Evolutionary conservation across 1,284 basidiomycete species (phyloP).

Genomic region (Tilletia setariae): DNA sequence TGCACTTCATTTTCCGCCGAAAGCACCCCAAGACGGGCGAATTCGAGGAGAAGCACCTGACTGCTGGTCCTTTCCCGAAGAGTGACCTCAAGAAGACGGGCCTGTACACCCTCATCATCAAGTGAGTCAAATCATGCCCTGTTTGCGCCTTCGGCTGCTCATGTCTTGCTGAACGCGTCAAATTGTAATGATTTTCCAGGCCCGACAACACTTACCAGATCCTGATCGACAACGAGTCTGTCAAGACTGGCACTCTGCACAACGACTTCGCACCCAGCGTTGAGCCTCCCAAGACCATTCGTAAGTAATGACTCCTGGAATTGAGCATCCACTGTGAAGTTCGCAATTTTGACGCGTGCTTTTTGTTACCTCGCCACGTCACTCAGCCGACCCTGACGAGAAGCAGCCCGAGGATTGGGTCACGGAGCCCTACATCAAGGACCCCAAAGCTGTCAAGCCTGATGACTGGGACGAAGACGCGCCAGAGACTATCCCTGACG

Average conservation of each 20-base stretch:
- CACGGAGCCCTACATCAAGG: slow-evolving; percentile 77
- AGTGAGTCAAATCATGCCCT: slow-evolving; percentile 55
- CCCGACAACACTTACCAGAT: slow-evolving; percentile 95
- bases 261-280: slow-evolving; percentile 94
- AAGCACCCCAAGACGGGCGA: slow-evolving; percentile 56
- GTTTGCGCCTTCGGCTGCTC: too few species aligned
- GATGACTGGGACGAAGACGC: slow-evolving; percentile 53
- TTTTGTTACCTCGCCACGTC: slow-evolving; percentile 21
- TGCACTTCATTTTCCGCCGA: slow-evolving; percentile 55
- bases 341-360: slow-evolving; percentile 12
- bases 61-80: slow-evolving; percentile 71
- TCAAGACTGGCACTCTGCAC: slow-evolving; percentile 72
- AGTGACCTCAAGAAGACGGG: slow-evolving; percentile 44
- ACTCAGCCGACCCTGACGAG: slow-evolving; percentile 74
- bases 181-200: slow-evolving; percentile 56
- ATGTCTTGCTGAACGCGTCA: slow-evolving; percentile 1
- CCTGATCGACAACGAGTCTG: slow-evolving; percentile 75
- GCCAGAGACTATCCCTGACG: slow-evolving; percentile 66
- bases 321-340: neutral
- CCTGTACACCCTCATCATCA: slow-evolving; percentile 63
- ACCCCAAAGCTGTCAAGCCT: slow-evolving; percentile 71
- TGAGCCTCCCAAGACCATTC: slow-evolving; percentile 87
- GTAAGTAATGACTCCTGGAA: slow-evolving; percentile 28
- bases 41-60: slow-evolving; percentile 95
- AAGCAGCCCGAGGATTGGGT: slow-evolving; percentile 91